Percentiles rank a stretch among this genome's conserved stretches.
These are phyloP conservation scores for Usnea hakonensis DNA, from an alignment of 495 filamentous ascomycete genomes.

Conservation along the genomic window DNA sequence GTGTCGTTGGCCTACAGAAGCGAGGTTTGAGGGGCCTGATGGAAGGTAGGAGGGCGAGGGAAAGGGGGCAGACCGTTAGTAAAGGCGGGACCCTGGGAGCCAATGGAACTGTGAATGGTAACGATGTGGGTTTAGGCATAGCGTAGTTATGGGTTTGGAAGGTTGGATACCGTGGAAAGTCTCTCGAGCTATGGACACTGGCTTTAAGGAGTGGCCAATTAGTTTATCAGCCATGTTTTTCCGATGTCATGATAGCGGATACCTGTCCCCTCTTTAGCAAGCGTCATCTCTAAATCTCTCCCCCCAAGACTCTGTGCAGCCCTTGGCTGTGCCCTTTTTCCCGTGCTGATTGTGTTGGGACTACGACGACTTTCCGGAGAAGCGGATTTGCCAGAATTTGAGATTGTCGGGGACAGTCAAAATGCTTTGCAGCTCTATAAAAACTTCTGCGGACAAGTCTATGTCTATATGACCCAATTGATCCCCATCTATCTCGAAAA, in stretches of 20 bases:
- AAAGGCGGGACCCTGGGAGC: slow-evolving; percentile 16
- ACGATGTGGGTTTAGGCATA: not conserved
- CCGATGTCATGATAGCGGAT: not conserved
- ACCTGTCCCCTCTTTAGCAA: not conserved
- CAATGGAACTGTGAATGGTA: slow-evolving; percentile 20
- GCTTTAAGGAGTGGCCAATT: not conserved
- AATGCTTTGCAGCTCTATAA: not conserved
- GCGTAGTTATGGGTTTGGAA: slow-evolving; percentile 16
- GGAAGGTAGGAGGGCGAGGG: slow-evolving; percentile 85
- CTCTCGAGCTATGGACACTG: not conserved
- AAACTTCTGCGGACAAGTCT: not conserved
- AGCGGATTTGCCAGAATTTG: slow-evolving; percentile 2
- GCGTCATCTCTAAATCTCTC: not conserved
- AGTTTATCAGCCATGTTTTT: not conserved
- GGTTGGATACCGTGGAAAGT: not conserved
- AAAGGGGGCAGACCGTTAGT: slow-evolving; percentile 42
- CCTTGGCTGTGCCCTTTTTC: not conserved
- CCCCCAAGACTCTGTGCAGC: not conserved
- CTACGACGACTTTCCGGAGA: too few relatives aligned
- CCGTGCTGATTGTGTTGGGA: not conserved
- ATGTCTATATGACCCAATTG: not conserved
- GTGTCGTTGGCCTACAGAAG: slow-evolving; percentile 95
- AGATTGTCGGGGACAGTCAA: not conserved
- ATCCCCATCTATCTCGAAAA: not conserved
- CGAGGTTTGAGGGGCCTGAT: slow-evolving; percentile 84